Evolutionary conservation across 768 basidiomycete genomes (phyloP).

Genomic region (Termitomyces sp.): DNA sequence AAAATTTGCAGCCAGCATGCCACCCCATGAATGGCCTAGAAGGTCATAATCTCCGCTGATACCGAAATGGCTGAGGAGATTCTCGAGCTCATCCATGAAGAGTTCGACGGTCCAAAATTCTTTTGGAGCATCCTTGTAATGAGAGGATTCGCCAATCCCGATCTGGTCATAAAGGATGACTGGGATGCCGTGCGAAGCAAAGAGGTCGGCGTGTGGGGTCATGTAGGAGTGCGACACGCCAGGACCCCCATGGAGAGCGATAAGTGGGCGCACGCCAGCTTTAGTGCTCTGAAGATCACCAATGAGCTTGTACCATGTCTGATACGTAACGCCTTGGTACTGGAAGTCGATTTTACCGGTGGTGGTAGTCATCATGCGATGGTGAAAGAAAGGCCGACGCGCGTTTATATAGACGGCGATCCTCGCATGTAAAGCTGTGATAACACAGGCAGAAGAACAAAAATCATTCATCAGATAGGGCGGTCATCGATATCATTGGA

Average conservation of each 20-base stretch:
- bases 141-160: conserved; percentile 45
- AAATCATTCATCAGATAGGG: neutral
- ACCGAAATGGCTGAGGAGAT: conserved; percentile 41
- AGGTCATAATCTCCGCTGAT: conserved; percentile 41
- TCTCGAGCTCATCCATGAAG: conserved; percentile 55
- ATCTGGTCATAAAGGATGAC: conserved; percentile 54
- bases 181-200: conserved; percentile 28
- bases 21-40: conserved; percentile 60
- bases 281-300: conserved; percentile 12
- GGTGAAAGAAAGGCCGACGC: too few relatives aligned
- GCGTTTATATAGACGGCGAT: neutral
- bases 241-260: conserved; percentile 47
- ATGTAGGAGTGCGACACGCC: conserved; percentile 41
- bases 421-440: neutral
- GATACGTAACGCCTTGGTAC: conserved; percentile 15
- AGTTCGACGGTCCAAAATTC: conserved; percentile 40
- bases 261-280: conserved; percentile 27
- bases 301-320: conserved; percentile 18
- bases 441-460: neutral
- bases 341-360: conserved; percentile 17
- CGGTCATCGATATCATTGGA: neutral
- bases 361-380: neutral
- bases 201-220: conserved; percentile 29
- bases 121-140: conserved; percentile 35
- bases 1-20: conserved; percentile 45